phyloP scores from a whole-genome alignment of 352 stramenopile genomes.

The Phytophthora citricola region DNA sequence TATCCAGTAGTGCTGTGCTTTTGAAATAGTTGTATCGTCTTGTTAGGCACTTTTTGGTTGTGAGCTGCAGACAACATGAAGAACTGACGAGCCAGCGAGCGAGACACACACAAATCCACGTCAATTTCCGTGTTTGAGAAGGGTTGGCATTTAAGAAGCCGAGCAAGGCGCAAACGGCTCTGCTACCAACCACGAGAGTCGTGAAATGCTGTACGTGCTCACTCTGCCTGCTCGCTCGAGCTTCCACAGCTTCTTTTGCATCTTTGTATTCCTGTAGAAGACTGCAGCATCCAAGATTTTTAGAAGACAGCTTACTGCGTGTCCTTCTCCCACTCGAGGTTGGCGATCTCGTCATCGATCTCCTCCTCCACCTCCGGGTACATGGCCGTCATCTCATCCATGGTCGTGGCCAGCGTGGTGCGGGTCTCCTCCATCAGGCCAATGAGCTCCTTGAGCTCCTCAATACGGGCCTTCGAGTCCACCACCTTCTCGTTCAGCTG shows the following conservation, averaged over 20 bases:
- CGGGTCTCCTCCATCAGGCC: conserved; percentile 84
- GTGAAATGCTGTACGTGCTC: conserved; percentile 10
- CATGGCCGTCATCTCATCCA: conserved; percentile 87
- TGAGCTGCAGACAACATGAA: conserved; percentile 19
- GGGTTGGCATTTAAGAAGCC: conserved; percentile 39
- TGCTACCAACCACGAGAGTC: conserved; percentile 9
- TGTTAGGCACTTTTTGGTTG: conserved; percentile 27
- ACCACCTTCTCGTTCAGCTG: conserved; percentile 84
- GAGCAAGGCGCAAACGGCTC: conserved; percentile 11
- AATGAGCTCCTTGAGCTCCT: conserved; percentile 87
- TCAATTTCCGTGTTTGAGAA: conserved; percentile 39
- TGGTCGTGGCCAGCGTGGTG: conserved; percentile 84
- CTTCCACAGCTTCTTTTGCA: conserved; percentile 5
- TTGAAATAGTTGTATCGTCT: conserved; percentile 38
- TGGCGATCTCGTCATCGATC: conserved; percentile 90
- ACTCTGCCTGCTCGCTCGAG: conserved; percentile 7
- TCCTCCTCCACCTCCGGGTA: conserved; percentile 87
- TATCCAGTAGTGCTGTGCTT: not conserved
- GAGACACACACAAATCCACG: conserved; percentile 30
- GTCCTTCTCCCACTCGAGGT: conserved; percentile 92
- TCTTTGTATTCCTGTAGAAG: conserved; percentile 19
- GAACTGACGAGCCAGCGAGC: conserved; percentile 5
- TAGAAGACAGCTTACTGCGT: conserved; percentile 59
- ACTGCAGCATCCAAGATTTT: conserved; percentile 14
- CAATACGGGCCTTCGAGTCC: conserved; percentile 87